Conservation (phyloP, 2,329 filamentous ascomycete species). For the Sarocladium strictum region DNA sequence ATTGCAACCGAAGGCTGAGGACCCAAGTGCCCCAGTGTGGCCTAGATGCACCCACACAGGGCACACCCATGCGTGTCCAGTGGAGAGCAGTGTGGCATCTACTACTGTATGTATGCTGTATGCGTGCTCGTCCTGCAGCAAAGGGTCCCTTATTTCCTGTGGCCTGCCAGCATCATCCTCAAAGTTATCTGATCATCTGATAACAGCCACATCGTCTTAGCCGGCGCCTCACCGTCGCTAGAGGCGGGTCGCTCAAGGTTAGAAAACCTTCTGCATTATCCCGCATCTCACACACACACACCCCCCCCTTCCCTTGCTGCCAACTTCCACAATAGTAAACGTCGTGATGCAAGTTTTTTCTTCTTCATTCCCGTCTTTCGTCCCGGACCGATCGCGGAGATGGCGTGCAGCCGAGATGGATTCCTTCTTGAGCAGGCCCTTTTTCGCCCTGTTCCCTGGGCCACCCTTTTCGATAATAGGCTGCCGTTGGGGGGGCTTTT, state of each 20-base stretch:
- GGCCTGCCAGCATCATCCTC: too few relatives aligned
- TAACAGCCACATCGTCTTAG: conserved; percentile 12
- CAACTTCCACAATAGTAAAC: background rate
- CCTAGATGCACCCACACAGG: too few relatives aligned
- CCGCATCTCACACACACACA: background rate
- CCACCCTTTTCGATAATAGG: background rate
- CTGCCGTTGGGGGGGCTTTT: background rate
- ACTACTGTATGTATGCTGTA: too few relatives aligned
- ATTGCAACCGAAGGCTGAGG: background rate
- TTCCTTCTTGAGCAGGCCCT: too few relatives aligned
- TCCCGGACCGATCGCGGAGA: background rate
- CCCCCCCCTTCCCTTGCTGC: background rate
- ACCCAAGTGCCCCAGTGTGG: background rate
- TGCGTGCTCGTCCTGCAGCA: too few relatives aligned
- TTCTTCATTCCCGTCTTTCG: background rate
- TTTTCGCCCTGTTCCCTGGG: too few relatives aligned
- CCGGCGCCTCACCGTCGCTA: background rate
- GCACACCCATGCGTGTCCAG: background rate
- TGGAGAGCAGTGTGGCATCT: too few relatives aligned
- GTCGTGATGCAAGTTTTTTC: background rate
- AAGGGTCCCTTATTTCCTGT: too few relatives aligned
- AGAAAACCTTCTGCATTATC: too few relatives aligned
- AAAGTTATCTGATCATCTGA: conserved; percentile 22
- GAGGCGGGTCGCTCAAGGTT: background rate
- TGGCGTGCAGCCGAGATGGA: too few relatives aligned